Evolutionary conservation across 2,329 filamentous ascomycete species (phyloP), one percentile per base, ranked within the genome.

Genomic region (Pseudogymnoascus sp.): DNA sequence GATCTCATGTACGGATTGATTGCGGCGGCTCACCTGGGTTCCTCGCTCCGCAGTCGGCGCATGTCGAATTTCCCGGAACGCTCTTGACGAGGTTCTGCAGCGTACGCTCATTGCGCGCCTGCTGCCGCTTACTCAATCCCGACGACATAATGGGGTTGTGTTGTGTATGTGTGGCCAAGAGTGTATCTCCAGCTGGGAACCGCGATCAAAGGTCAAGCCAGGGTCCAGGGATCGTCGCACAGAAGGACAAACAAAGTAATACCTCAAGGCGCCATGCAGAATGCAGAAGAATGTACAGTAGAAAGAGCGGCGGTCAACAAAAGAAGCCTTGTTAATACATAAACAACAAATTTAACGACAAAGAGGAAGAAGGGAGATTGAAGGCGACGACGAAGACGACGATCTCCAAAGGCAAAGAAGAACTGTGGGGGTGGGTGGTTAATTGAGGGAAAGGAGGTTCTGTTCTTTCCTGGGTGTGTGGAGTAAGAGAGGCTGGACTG

Each of bases 61-160:
- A 99, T 72, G 86, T 81, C 74, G 95, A 92, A 79, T 99, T 99
- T 64, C 95, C 95, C 7, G 92, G 85, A 8, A 96, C 82, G 38
- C 81, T 86, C 69, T 89, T 89, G 69, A 97, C 88, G 67, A 99
- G 84, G 59, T 97, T 93, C 73, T 97, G 91, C 68, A 99, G 82
- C 63, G 86, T 81, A 74, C 91, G 91, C 80, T 99, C 95, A 77
- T 99, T 97, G 78, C 95, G 93, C 81, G 90, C 91, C 83, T 97
- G 93, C 80, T 97, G 91, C 78, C 95, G 91, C 84, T 97, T 99
- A 82, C 88, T 96, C 75, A 96, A 81, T 49, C 86, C 82, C 63
- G 84, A 82, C 63, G 90, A 84, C 90, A 93, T 95, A 34, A 42
- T 63, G 16, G 11, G 59, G 59, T 60, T 38, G 59, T 14, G 59